Evolutionary conservation across 2,329 filamentous ascomycete species (phyloP).

Genomic region (Leptographium procerum): DNA sequence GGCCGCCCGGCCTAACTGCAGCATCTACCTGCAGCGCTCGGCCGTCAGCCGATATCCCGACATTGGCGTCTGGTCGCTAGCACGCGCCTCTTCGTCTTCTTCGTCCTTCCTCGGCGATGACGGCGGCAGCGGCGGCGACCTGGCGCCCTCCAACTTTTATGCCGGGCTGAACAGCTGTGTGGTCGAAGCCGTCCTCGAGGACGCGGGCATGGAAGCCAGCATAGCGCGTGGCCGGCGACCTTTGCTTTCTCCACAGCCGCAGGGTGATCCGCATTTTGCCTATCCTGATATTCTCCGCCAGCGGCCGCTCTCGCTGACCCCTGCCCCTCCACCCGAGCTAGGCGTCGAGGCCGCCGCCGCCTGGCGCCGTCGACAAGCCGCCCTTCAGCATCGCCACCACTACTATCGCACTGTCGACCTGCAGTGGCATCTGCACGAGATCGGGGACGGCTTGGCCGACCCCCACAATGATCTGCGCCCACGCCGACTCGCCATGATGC

Average conservation of each 20-base stretch:
- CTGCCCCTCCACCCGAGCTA: background rate
- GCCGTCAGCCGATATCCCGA: conserved; percentile 11
- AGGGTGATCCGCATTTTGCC: conserved; percentile 8
- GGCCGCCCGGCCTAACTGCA: conserved; percentile 38
- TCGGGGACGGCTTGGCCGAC: conserved; percentile 16
- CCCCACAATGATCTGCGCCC: conserved; percentile 7
- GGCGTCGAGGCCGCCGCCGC: background rate
- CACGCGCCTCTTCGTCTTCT: conserved; percentile 26
- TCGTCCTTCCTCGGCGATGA: background rate
- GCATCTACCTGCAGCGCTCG: conserved; percentile 29
- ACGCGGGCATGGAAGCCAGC: background rate
- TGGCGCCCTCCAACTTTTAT: conserved; percentile 34
- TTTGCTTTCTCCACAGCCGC: background rate
- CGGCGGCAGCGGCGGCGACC: conserved; percentile 23
- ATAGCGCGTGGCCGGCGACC: background rate
- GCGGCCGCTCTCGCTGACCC: conserved; percentile 1
- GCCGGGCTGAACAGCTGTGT: conserved; percentile 36
- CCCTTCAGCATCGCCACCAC: conserved; percentile 4
- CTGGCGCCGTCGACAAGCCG: background rate
- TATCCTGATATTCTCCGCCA: conserved; percentile 4
- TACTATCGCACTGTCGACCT: conserved; percentile 13
- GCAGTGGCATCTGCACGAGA: conserved; percentile 16
- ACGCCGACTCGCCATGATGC: conserved; percentile 13
- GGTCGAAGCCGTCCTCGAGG: conserved; percentile 27
- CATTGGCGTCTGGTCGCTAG: conserved; percentile 32